Conservation (phyloP, 495 filamentous ascomycete genomes). For the Penicillium crystallinum region DNA sequence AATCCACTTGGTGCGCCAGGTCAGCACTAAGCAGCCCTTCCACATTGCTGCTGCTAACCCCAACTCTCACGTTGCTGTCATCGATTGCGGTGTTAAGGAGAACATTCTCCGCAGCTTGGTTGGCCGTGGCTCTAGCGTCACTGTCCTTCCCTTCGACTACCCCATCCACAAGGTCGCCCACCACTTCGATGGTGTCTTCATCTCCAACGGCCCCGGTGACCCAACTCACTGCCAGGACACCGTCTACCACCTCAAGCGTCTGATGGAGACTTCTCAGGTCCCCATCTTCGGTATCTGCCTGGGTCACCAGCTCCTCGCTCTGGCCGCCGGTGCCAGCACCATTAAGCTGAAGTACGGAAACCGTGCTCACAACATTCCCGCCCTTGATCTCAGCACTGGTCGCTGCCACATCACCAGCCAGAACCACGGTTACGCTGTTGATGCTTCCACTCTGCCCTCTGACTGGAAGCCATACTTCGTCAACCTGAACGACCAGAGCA, state of each 20-base stretch:
- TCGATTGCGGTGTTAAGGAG: conserved; percentile 99
- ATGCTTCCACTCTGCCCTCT: conserved; percentile 69
- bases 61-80: conserved; percentile 83
- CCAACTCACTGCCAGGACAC: conserved; percentile 93
- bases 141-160: conserved; percentile 92
- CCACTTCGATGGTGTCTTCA: conserved; percentile 97
- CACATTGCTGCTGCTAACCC: conserved; percentile 76
- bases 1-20: conserved; percentile 91
- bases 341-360: conserved; percentile 98
- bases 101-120: conserved; percentile 96
- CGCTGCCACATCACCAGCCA: conserved; percentile 97
- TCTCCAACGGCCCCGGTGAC: conserved; percentile 94
- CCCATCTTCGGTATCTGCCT: conserved; percentile 98
- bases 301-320: conserved; percentile 73
- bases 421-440: conserved; percentile 98
- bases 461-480: conserved; percentile 98
- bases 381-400: conserved; percentile 87
- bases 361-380: conserved; percentile 96
- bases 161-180: conserved; percentile 96
- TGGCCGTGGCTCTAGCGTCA: conserved; percentile 78
- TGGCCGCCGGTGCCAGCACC: conserved; percentile 79
- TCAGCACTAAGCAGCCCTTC: conserved; percentile 97
- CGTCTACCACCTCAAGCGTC: conserved; percentile 77
- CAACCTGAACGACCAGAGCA: conserved; percentile 92
- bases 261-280: conserved; percentile 86